These are phyloP conservation scores for Phytophthora cryptogea DNA, from an alignment of 352 stramenopile species.

Conservation along the genomic window DNA sequence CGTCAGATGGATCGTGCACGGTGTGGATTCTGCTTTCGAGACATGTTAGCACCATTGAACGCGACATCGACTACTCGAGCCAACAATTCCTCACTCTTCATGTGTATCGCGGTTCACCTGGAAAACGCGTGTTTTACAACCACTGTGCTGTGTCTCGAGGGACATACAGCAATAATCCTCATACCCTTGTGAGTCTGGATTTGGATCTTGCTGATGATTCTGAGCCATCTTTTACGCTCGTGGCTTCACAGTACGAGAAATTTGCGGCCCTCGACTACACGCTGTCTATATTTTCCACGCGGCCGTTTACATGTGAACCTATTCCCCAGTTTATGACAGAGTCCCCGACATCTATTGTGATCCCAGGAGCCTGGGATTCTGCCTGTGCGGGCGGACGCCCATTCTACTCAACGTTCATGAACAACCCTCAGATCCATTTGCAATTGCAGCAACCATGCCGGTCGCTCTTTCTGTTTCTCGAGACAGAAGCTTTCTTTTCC, in stretches of 20 bases:
- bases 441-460: conserved; percentile 36
- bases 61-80: conserved; percentile 50
- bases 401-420: conserved; percentile 80
- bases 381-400: conserved; percentile 60
- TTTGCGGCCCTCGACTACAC: conserved; percentile 90
- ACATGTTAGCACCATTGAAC: conserved; percentile 87
- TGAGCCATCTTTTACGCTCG: conserved; percentile 81
- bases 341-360: conserved; percentile 42
- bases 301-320: conserved; percentile 62
- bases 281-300: conserved; percentile 84
- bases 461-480: conserved; percentile 65
- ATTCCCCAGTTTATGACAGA: conserved; percentile 53
- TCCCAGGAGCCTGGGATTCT: conserved; percentile 49
- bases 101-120: conserved; percentile 75
- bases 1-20: conserved; percentile 41
- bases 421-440: conserved; percentile 80
- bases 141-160: conserved; percentile 77
- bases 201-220: conserved; percentile 57
- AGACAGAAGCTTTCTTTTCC: conserved; percentile 49
- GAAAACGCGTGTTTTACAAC: conserved; percentile 85
- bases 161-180: conserved; percentile 93
- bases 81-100: conserved; percentile 92
- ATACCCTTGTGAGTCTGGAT: conserved; percentile 90
- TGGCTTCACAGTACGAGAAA: conserved; percentile 94
- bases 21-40: conserved; percentile 94